Evolutionary conservation across 345 rosid species (phyloP).

Genomic region (Eucalyptus polybractea): DNA sequence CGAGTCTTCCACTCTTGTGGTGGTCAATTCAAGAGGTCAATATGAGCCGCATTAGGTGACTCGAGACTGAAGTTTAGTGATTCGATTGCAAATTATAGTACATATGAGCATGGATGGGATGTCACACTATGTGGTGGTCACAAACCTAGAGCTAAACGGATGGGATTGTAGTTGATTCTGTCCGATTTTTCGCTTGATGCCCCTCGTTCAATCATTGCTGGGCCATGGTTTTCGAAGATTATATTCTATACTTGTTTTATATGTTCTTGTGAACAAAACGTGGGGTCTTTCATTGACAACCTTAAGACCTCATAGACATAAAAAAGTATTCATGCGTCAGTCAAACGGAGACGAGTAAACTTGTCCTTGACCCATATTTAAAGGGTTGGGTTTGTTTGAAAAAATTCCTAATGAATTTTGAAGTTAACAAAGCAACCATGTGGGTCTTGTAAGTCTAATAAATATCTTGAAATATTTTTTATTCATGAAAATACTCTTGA

Average conservation of each 20-base stretch:
- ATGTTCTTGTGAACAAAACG: neutral
- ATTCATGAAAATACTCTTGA: neutral
- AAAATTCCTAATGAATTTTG: neutral
- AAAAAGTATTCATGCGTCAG: no score
- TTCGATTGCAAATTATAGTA: neutral
- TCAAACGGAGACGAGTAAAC: neutral
- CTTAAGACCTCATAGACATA: neutral
- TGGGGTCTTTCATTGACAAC: neutral
- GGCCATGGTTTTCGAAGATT: neutral
- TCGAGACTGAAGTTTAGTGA: neutral
- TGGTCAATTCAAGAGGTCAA: neutral
- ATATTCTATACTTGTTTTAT: neutral
- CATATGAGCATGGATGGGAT: neutral
- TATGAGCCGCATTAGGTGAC: neutral
- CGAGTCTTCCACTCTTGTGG: neutral
- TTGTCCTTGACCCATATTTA: neutral
- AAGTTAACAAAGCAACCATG: neutral
- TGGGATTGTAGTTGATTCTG: neutral
- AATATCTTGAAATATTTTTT: neutral
- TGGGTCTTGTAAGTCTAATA: neutral
- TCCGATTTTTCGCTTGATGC: no score
- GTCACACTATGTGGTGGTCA: neutral
- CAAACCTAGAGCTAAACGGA: neutral
- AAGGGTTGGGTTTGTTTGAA: neutral
- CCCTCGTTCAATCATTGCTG: neutral